Base-by-base conservation (phyloP, 2,329 filamentous ascomycete species). In the Clonostachys solani region DNA sequence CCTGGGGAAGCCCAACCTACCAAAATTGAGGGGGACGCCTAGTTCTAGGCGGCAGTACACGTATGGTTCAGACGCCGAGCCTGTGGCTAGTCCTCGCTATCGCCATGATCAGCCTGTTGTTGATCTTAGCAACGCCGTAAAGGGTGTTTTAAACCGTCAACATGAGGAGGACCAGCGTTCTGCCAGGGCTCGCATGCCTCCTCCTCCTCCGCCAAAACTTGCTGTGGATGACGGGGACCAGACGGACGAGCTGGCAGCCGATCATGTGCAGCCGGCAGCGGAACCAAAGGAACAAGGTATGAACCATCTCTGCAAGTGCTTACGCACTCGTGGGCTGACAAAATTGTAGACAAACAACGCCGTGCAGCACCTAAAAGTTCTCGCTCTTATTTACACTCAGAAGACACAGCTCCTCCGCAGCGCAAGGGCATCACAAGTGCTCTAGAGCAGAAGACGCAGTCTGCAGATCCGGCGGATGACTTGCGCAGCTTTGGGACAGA, bases 51-150 rank as follows among this genome's bases (percentile, higher is more conserved):
- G 65, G 37, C 65, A 68, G 49, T 69, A 68, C 47, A 60, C 64
- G 2, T 69, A 69, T 52, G 66, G 66, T 34, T 62, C 66, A 34
- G 63, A 48, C n/a, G 59, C 52, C 33, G 66, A 69, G 44, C 66
- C 66, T 3, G 52, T 53, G 16, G 53, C 54, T 5, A 50, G 48
- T 3, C 47, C 52, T 8, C 49, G 50, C 17, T 36, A 49, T 19
- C 47, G 40, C n/a, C 42, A 48, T 5, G 51, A 35, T 51, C 57
- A 49, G 43, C 50, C 35, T 50, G 49, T 42, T 45, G 50, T 50
- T 46, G 61, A 55, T 29, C 49, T 67, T 16, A 55, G 54, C 45
- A 57, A 50, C 42, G 65, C 63, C 8, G 59, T 67, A 33, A 56
- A 54, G 10, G 53, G 56, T 12, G 62, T 57, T 13, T 49, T 67